These are phyloP conservation scores for Starmerella gropengiesseri DNA, from an alignment of 805 yeast species.

Conservation along the genomic window DNA sequence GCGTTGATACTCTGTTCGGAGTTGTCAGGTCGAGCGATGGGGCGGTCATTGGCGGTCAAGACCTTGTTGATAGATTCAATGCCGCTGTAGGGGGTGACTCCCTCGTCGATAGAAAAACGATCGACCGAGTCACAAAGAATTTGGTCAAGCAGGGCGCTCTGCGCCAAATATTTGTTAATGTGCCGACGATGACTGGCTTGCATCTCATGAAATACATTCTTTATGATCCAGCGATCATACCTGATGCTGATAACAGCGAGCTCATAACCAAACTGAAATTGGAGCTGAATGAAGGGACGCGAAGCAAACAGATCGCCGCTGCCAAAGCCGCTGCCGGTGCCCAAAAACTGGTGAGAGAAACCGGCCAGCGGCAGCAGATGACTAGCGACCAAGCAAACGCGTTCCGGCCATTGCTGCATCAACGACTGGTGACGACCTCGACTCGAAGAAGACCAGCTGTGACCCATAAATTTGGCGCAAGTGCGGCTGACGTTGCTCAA, in stretches of 20 bases:
- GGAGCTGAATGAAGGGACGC: slow-evolving; percentile 15
- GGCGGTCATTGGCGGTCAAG: slow-evolving; percentile 35
- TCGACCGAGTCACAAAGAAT: slow-evolving; percentile 35
- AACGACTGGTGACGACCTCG: not conserved
- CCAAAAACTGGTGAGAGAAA: slow-evolving; percentile 1
- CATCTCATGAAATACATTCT: slow-evolving; percentile 25
- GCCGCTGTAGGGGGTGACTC: slow-evolving; percentile 29
- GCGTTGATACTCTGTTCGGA: slow-evolving; percentile 37
- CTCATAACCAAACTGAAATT: slow-evolving; percentile 19
- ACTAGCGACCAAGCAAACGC: slow-evolving; percentile 12
- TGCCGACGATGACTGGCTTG: slow-evolving; percentile 20
- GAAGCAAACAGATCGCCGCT: slow-evolving; percentile 3
- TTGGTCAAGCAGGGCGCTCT: slow-evolving; percentile 31
- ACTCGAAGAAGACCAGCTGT: not conserved
- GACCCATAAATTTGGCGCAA: slow-evolving; percentile 16
- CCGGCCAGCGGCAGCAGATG: not conserved
- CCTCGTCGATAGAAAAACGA: slow-evolving; percentile 45
- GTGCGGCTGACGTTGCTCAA: slow-evolving; percentile 19
- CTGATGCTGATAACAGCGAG: slow-evolving; percentile 23
- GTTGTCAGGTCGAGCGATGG: slow-evolving; percentile 38
- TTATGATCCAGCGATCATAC: slow-evolving; percentile 20
- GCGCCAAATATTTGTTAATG: slow-evolving; percentile 24
- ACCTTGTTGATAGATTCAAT: slow-evolving; percentile 35
- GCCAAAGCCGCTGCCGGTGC: slow-evolving; percentile 14
- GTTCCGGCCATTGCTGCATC: slow-evolving; percentile 5